A percentile compares a stretch with the other conserved stretches of the same genome.
Evolutionary conservation across 2,329 filamentous ascomycete species (phyloP).

Genomic region (Stagonosporopsis tanaceti): DNA sequence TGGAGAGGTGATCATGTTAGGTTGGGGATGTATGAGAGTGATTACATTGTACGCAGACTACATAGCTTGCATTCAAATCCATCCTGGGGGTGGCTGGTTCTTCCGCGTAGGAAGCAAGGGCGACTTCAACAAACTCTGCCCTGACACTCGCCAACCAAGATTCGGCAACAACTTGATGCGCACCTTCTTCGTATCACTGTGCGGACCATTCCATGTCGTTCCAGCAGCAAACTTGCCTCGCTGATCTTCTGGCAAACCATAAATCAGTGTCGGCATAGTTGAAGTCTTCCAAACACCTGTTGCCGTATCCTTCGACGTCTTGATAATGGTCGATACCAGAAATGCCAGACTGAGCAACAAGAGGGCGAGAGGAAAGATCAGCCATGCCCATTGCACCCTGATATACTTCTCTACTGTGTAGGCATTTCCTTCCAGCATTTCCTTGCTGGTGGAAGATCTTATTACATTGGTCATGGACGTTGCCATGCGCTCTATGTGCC

Average conservation of each 20-base stretch:
- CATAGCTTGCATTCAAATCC: no score
- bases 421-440: slow-evolving; percentile 16
- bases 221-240: slow-evolving; percentile 17
- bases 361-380: slow-evolving; percentile 34
- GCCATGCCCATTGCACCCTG: slow-evolving; percentile 35
- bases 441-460: slow-evolving; percentile 16
- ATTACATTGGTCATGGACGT: slow-evolving; percentile 31
- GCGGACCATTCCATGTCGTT: background rate
- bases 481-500: slow-evolving; percentile 28
- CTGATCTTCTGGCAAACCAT: slow-evolving; percentile 33
- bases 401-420: slow-evolving; percentile 16
- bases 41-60: no score
- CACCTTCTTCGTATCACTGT: slow-evolving; percentile 13
- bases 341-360: slow-evolving; percentile 34
- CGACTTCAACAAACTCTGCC: slow-evolving; percentile 11
- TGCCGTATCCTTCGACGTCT: slow-evolving; percentile 24
- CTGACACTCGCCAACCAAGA: slow-evolving; percentile 32
- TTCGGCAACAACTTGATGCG: slow-evolving; percentile 24
- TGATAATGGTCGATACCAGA: slow-evolving; percentile 33
- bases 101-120: slow-evolving; percentile 7
- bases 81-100: slow-evolving; percentile 13
- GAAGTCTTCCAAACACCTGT: slow-evolving; percentile 44
- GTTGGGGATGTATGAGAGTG: no score
- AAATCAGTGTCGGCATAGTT: slow-evolving; percentile 38
- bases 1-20: no score